These are phyloP conservation scores for Prunus persica DNA, from an alignment of 306 rosid genomes.

Conservation along the genomic window DNA sequence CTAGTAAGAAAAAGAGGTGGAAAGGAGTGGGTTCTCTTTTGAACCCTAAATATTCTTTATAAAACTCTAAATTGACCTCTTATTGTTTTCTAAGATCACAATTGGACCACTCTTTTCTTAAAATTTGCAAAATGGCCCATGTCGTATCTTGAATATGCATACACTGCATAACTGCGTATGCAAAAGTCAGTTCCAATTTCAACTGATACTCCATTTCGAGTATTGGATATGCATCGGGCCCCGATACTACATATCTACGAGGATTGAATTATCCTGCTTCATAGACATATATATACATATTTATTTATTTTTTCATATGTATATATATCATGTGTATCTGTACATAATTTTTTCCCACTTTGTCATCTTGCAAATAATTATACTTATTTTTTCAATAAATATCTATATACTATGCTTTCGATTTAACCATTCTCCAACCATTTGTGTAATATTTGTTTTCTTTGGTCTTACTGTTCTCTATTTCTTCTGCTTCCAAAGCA, in stretches of 20 bases:
- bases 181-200: neutral
- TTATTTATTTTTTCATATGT: neutral
- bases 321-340: neutral
- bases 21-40: neutral
- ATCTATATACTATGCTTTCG: neutral
- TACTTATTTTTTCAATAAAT: neutral
- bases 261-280: neutral
- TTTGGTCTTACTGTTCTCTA: constrained; percentile 35
- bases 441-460: neutral
- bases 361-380: neutral
- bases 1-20: neutral
- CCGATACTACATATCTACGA: neutral
- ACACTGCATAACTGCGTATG: no score
- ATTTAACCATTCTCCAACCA: neutral
- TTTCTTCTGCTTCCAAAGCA: constrained; percentile 55
- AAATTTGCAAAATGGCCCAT: neutral
- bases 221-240: neutral
- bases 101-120: neutral
- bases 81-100: no score
- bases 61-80: no score
- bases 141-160: no score
- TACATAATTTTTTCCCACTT: neutral
- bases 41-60: neutral
- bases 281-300: neutral
- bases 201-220: neutral